Evolutionary conservation across 768 basidiomycete species (phyloP).

Genomic region (Suillus subluteus): DNA sequence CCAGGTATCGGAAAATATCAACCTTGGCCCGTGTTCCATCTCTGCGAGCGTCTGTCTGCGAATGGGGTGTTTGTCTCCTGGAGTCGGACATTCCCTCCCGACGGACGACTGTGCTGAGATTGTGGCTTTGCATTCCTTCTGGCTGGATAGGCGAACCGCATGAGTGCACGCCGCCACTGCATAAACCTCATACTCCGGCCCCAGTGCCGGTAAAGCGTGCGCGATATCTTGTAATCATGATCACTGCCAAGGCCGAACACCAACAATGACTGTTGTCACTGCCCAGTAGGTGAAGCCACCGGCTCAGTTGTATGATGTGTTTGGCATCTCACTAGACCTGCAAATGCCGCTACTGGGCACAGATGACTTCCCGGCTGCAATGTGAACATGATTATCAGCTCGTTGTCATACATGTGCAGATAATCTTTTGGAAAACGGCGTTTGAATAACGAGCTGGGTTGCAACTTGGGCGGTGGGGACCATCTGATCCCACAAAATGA

Average conservation of each 20-base stretch:
- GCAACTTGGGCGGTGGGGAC: not conserved
- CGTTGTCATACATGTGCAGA: not conserved
- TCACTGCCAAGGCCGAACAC: conserved; percentile 31
- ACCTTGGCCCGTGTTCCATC: not conserved
- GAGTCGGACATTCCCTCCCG: conserved; percentile 12
- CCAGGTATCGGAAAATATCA: not conserved
- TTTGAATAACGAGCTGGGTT: not conserved
- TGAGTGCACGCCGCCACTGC: conserved; percentile 11
- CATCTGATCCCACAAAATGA: not conserved
- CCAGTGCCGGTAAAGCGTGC: conserved; percentile 2
- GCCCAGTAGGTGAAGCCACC: conserved; percentile 16
- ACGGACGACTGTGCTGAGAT: conserved; percentile 29
- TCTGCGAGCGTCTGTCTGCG: not conserved
- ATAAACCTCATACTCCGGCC: conserved; percentile 25
- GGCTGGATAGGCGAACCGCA: conserved; percentile 1
- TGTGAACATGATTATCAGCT: not conserved
- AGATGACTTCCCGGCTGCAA: conserved; percentile 20
- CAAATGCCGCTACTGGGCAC: conserved; percentile 19
- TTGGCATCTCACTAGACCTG: conserved; percentile 14
- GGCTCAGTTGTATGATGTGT: conserved; percentile 18
- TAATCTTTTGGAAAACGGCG: not conserved
- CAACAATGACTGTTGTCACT: conserved; percentile 20
- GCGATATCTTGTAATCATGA: conserved; percentile 21
- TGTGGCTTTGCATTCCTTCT: conserved; percentile 31
- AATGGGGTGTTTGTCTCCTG: not conserved